phyloP scores from a whole-genome alignment of 495 filamentous ascomycete species.

The Neurospora sublineolata region DNA sequence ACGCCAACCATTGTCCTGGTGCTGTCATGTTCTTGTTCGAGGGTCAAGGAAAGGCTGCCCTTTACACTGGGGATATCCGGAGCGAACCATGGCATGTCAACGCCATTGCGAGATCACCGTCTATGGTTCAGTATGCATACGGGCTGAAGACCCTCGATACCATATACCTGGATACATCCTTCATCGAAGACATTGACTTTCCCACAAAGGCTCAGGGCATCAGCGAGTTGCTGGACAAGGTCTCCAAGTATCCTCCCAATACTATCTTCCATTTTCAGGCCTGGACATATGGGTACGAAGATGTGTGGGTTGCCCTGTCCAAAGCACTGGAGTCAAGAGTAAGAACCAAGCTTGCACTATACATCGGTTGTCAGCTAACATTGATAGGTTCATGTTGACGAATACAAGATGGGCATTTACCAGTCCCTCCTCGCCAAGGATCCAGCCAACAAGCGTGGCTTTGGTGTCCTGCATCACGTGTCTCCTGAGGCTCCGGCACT shows the following conservation, averaged over 20 bases:
- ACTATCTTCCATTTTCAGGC: slow-evolving; percentile 77
- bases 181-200: slow-evolving; percentile 38
- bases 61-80: slow-evolving; percentile 91
- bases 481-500: slow-evolving; percentile 52
- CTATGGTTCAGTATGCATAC: slow-evolving; percentile 62
- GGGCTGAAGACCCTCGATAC: slow-evolving; percentile 57
- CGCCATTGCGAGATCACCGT: slow-evolving; percentile 53
- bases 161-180: slow-evolving; percentile 84
- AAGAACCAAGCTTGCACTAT: background rate
- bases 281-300: slow-evolving; percentile 91
- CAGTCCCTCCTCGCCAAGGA: slow-evolving; percentile 42
- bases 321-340: slow-evolving; percentile 56
- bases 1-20: slow-evolving; percentile 88
- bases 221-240: slow-evolving; percentile 57
- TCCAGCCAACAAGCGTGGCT: slow-evolving; percentile 11
- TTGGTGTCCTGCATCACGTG: slow-evolving; percentile 26
- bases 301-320: slow-evolving; percentile 79
- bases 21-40: slow-evolving; percentile 92
- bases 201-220: slow-evolving; percentile 61
- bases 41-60: slow-evolving; percentile 56
- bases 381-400: slow-evolving; percentile 64
- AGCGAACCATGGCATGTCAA: slow-evolving; percentile 50
- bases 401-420: slow-evolving; percentile 68
- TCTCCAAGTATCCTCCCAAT: slow-evolving; percentile 55
- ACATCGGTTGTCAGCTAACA: slow-evolving; percentile 2